Conservation (phyloP, 108 stramenopile species). For the Cyclotella cryptica region DNA sequence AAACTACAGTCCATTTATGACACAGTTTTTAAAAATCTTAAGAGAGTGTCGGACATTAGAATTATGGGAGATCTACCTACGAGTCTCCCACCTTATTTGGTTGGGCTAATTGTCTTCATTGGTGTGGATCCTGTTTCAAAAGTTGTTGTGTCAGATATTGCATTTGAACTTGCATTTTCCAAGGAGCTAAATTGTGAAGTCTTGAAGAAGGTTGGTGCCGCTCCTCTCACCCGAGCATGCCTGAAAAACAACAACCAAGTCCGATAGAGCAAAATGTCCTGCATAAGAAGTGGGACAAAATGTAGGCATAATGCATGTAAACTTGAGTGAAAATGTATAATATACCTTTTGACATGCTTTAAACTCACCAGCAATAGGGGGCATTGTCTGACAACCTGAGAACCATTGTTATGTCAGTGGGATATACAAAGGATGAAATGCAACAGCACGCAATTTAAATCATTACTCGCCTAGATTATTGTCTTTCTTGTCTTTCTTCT, state of each 20-base stretch:
- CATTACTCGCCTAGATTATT: too few species aligned
- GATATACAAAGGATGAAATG: too few species aligned
- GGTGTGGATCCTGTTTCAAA: slow-evolving; percentile 21
- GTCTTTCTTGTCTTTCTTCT: too few species aligned
- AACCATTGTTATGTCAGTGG: too few species aligned
- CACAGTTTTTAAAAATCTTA: slow-evolving; percentile 16
- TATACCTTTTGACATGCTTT: too few species aligned
- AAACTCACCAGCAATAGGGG: too few species aligned
- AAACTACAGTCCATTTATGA: slow-evolving; percentile 32
- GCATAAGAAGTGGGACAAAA: too few species aligned
- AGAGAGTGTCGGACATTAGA: not conserved
- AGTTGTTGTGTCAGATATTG: not conserved
- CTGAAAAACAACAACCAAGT: not conserved
- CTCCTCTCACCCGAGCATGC: slow-evolving; percentile 12
- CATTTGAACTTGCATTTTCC: slow-evolving; percentile 23
- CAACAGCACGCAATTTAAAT: too few species aligned
- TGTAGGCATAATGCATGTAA: too few species aligned
- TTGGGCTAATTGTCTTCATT: slow-evolving; percentile 29
- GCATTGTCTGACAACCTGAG: too few species aligned
- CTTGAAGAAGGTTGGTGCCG: slow-evolving; percentile 24
- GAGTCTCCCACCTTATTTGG: slow-evolving; percentile 4
- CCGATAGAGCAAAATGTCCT: too few species aligned
- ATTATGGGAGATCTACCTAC: not conserved
- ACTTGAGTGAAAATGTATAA: too few species aligned
- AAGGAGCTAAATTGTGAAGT: slow-evolving; percentile 2